These are phyloP conservation scores for Cephaloascus fragrans DNA, from an alignment of 805 yeast species.

Conservation along the genomic window DNA sequence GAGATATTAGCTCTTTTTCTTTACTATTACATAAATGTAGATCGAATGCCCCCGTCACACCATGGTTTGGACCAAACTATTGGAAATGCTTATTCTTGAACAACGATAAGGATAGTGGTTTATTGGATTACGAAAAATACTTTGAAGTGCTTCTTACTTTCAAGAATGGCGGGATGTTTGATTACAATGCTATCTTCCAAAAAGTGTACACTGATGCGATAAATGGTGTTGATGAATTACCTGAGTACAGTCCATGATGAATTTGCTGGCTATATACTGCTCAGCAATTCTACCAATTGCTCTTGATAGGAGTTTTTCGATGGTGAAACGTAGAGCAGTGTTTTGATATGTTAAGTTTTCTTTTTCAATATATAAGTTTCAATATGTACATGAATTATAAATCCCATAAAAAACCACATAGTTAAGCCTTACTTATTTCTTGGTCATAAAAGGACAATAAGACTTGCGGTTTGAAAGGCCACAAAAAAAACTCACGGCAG, in stretches of 20 bases:
- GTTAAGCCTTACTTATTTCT: no score
- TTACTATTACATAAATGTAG: slow-evolving; percentile 19
- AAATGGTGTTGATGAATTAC: slow-evolving; percentile 34
- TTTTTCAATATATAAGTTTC: no score
- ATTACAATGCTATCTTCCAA: slow-evolving; percentile 25
- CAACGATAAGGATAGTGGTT: slow-evolving; percentile 17
- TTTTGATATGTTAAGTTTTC: no score
- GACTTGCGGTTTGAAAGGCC: slow-evolving; percentile 82
- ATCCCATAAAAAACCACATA: no score
- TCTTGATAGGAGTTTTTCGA: no score
- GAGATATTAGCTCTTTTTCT: slow-evolving; percentile 32
- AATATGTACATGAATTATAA: no score
- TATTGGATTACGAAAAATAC: slow-evolving; percentile 24
- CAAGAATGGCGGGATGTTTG: slow-evolving; percentile 38
- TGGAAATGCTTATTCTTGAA: slow-evolving; percentile 33
- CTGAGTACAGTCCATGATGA: slow-evolving; percentile 22
- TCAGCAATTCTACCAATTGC: no score
- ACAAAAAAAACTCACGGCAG: slow-evolving; percentile 42
- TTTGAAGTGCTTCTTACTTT: slow-evolving; percentile 28
- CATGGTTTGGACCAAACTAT: slow-evolving; percentile 47
- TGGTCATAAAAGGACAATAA: slow-evolving; percentile 3
- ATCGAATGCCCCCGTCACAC: slow-evolving; percentile 30
- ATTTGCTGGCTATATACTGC: no score
- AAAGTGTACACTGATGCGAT: slow-evolving; percentile 21
- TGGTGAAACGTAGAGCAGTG: no score